Base-by-base conservation (phyloP, 2,329 filamentous ascomycete genomes). In the Chaetothyriales sp. region DNA sequence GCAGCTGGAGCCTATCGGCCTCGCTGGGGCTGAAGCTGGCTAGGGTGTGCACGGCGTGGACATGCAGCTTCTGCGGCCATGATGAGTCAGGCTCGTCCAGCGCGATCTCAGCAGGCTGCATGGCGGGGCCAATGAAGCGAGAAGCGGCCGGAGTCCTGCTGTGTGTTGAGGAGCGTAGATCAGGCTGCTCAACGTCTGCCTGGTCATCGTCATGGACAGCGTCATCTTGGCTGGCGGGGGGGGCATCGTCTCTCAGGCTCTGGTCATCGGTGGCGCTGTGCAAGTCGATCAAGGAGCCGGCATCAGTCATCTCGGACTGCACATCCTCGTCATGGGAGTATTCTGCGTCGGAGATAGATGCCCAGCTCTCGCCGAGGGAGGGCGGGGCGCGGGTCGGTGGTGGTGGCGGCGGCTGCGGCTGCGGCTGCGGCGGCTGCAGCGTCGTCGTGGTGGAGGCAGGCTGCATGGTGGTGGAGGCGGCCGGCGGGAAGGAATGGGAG, bases 341-440 rank as follows among this genome's bases (percentile, higher is more conserved):
- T 53, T 73, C 70, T 18, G 67, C 67, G n/a, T 63, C 64, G 50
- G 68, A 69, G 52, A 73, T 60, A 1, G 68, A 70, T 18, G 70
- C 68, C 70, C 70, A 73, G 58, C 70, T 73, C 51, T 72, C 70
- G 51, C 68, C 69, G 53, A 73, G 60, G 9, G 68, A 63, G 48
- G 55, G 64, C 15, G 51, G 40, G 25, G 50, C 37, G 18, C 43
- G 25, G 37, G 43, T 28, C 10, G 37, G 37, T 46, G 9, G 29
- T 13, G 29, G 29, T 10, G 29, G 29, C 29, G 4, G 29, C 8
- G 4, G 29, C 29, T 37, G 29, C 29, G 9, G 29, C 8, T 37
- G 29, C 29, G 9, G 29, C 4, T 37, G 29, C 33, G 33, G 33
- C 13, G 33, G 33, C 13, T 9, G 33, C 33, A 40, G 33, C n/a